Conservation (phyloP, 2,329 filamentous ascomycete species). For the Volutella citrinella region DNA sequence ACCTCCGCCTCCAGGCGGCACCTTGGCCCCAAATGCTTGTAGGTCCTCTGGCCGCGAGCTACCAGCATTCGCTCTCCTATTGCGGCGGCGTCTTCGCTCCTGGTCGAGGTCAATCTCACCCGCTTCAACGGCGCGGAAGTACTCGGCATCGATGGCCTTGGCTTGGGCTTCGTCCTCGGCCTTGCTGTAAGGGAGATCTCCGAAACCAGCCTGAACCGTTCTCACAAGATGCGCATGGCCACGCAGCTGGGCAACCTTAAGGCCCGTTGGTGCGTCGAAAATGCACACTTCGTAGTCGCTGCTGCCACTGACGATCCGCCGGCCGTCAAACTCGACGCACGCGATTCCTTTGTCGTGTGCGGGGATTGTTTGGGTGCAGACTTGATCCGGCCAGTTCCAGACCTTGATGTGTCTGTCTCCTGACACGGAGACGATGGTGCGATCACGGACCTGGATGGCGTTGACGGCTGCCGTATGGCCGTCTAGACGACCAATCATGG, state of each 20-base stretch:
- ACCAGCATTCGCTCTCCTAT: constrained; percentile 61
- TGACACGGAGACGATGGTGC: constrained; percentile 90
- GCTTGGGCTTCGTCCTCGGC: constrained; percentile 73
- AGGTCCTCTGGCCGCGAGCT: constrained; percentile 74
- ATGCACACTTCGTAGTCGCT: constrained; percentile 96
- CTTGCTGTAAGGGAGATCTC: constrained; percentile 77
- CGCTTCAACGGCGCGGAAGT: constrained; percentile 58
- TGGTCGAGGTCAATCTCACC: constrained; percentile 42
- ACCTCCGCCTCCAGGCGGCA: constrained; percentile 88
- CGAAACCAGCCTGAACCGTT: constrained; percentile 93
- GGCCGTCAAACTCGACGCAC: constrained; percentile 93
- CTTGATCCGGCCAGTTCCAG: constrained; percentile 83
- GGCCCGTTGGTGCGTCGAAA: constrained; percentile 80
- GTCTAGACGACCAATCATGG: constrained; percentile 73
- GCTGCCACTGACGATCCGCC: constrained; percentile 90
- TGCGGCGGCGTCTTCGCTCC: constrained; percentile 31
- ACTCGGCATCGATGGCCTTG: constrained; percentile 67
- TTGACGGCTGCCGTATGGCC: constrained; percentile 93
- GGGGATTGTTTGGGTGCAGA: constrained; percentile 72
- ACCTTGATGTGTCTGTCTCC: constrained; percentile 92
- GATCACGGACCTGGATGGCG: constrained; percentile 83
- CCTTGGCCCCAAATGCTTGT: constrained; percentile 75
- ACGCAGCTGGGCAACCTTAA: constrained; percentile 83
- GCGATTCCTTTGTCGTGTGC: constrained; percentile 95
- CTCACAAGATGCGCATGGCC: constrained; percentile 84